Percentiles rank a stretch among this genome's conserved stretches.
These are phyloP conservation scores for Vitis amurensis DNA, from an alignment of 164 flowering plant species.

Conservation along the genomic window DNA sequence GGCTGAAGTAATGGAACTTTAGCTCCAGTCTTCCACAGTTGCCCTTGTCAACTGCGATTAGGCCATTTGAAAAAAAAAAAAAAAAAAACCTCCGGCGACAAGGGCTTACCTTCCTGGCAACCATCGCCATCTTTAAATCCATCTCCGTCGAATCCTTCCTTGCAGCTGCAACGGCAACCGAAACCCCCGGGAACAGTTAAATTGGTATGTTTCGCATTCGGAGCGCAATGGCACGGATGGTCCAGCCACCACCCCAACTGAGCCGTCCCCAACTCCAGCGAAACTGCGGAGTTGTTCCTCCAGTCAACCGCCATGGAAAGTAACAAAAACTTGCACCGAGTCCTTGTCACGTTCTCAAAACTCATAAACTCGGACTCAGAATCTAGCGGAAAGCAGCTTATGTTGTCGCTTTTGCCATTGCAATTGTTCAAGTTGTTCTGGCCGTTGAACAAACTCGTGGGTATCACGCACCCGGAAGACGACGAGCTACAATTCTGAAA, in stretches of 20 bases:
- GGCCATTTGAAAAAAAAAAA: constrained; percentile 3
- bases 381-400: constrained; percentile 36
- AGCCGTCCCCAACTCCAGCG: constrained; percentile 32
- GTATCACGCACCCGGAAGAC: constrained; percentile 22
- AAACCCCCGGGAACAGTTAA: constrained; percentile 5
- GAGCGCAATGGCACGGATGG: constrained; percentile 35
- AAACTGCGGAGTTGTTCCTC: constrained; percentile 8
- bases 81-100: not conserved
- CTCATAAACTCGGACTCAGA: constrained; percentile 11
- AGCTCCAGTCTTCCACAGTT: not conserved
- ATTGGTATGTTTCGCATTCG: constrained; percentile 23
- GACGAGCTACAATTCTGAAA: constrained; percentile 28
- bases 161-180: constrained; percentile 50
- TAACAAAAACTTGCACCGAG: constrained; percentile 30
- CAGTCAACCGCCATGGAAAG: constrained; percentile 35
- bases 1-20: not conserved
- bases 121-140: constrained; percentile 43
- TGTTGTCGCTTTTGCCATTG: constrained; percentile 13
- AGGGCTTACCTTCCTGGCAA: constrained; percentile 54
- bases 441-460: constrained; percentile 9
- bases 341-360: constrained; percentile 13
- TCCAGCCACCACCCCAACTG: constrained; percentile 58
- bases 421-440: constrained; percentile 13
- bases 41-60: constrained; percentile 13
- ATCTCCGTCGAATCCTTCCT: constrained; percentile 44